phyloP scores from a whole-genome alignment of 306 rosid species.

The Elaeagnus macrophylla region DNA sequence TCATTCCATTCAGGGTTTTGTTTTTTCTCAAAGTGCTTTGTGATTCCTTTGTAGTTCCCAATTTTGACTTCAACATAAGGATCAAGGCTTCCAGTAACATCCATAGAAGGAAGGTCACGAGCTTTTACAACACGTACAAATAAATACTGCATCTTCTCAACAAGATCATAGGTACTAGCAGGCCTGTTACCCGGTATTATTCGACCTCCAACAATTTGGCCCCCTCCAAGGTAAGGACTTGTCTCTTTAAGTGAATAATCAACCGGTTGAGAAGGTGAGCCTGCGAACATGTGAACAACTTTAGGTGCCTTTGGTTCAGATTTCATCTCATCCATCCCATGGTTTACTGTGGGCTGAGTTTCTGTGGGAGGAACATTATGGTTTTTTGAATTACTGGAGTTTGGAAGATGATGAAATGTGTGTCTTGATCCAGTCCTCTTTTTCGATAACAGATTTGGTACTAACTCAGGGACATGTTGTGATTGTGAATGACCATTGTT shows the following conservation, averaged over 20 bases:
- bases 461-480: slow-evolving; percentile 19
- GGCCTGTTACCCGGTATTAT: slow-evolving; percentile 33
- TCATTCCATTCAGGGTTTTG: slow-evolving; percentile 80
- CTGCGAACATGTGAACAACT: slow-evolving; percentile 30
- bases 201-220: slow-evolving; percentile 61
- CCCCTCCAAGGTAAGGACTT: slow-evolving; percentile 86
- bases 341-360: slow-evolving; percentile 28
- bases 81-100: slow-evolving; percentile 80
- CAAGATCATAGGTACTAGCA: slow-evolving; percentile 78
- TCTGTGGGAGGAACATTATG: slow-evolving; percentile 18
- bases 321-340: slow-evolving; percentile 54
- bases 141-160: slow-evolving; percentile 68
- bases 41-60: slow-evolving; percentile 74
- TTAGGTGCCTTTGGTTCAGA: slow-evolving; percentile 39
- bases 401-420: slow-evolving; percentile 54
- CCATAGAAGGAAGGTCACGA: slow-evolving; percentile 73
- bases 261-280: slow-evolving; percentile 30
- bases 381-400: slow-evolving; percentile 25
- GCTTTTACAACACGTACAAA: slow-evolving; percentile 87
- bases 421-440: slow-evolving; percentile 39
- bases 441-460: slow-evolving; percentile 28
- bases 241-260: slow-evolving; percentile 70
- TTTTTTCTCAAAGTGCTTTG: slow-evolving; percentile 58
- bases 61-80: slow-evolving; percentile 80
- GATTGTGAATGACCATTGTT: slow-evolving; percentile 15